Evolutionary conservation across 768 basidiomycete species (phyloP).

Genomic region (Termitomyces sp.): DNA sequence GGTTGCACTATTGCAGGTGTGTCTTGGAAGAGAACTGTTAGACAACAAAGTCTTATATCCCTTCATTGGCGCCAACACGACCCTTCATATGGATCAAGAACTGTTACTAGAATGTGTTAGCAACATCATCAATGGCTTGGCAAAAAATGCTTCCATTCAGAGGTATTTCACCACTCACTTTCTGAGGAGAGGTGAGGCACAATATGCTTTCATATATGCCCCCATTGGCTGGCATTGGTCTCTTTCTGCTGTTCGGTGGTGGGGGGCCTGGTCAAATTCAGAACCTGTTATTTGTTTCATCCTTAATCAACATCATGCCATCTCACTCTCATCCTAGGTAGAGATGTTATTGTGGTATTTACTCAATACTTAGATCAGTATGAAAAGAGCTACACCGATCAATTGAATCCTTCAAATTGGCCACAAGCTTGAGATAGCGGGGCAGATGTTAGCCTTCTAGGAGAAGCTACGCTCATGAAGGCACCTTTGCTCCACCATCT

Average conservation of each 20-base stretch:
- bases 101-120: too few relatives aligned
- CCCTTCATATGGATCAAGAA: too few relatives aligned
- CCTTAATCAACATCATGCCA: too few relatives aligned
- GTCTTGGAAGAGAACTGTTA: too few relatives aligned
- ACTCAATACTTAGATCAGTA: not conserved
- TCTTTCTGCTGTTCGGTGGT: not conserved
- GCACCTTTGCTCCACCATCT: not conserved
- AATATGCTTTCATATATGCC: not conserved
- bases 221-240: not conserved
- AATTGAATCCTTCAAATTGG: not conserved
- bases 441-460: not conserved
- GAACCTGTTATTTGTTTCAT: too few relatives aligned
- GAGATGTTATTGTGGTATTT: not conserved
- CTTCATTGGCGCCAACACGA: too few relatives aligned
- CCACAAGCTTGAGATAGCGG: not conserved
- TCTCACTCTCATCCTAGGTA: not conserved
- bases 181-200: too few relatives aligned
- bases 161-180: too few relatives aligned
- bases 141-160: too few relatives aligned
- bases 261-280: constrained; percentile 3
- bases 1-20: too few relatives aligned
- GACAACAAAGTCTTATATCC: too few relatives aligned
- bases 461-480: not conserved
- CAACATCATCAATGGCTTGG: too few relatives aligned
- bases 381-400: not conserved